Percentiles rank a stretch among this genome's conserved stretches.
phyloP scores from a whole-genome alignment of 2,329 filamentous ascomycete species.

The Davidsoniella australis region DNA sequence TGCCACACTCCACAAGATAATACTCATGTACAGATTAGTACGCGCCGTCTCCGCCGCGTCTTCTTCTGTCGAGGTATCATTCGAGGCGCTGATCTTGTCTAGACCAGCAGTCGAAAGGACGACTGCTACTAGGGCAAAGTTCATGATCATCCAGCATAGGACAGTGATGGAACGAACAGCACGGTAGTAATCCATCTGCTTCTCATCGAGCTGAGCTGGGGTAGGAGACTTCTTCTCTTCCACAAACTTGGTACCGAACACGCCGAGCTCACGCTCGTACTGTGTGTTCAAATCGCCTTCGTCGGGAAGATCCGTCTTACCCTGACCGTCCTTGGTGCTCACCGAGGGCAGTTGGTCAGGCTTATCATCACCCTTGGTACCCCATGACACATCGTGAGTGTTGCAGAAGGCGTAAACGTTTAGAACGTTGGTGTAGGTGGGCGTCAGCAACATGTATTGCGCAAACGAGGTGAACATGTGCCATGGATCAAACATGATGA shows the following conservation, averaged over 20 bases:
- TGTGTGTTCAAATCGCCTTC: conserved; percentile 90
- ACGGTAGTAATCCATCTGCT: conserved; percentile 96
- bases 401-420: conserved; percentile 99
- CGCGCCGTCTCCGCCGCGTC: conserved; percentile 31
- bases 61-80: conserved; percentile 20
- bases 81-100: conserved; percentile 41
- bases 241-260: conserved; percentile 58
- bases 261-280: conserved; percentile 68
- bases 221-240: conserved; percentile 48
- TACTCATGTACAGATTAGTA: conserved; percentile 67
- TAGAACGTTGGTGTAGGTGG: conserved; percentile 96
- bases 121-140: conserved; percentile 72
- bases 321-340: conserved; percentile 70
- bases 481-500: conserved; percentile 96
- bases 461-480: conserved; percentile 99
- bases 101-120: conserved; percentile 77
- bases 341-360: conserved; percentile 78
- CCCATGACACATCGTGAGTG: conserved; percentile 97
- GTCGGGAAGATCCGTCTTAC: conserved; percentile 90
- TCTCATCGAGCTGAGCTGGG: conserved; percentile 45
- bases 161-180: conserved; percentile 88
- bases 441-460: conserved; percentile 85
- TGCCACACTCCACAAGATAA: conserved; percentile 80
- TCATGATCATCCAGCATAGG: conserved; percentile 89
- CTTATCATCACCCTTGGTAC: conserved; percentile 95